phyloP scores from a whole-genome alignment of 1,284 basidiomycete species.

The Amylostereum areolatum region DNA sequence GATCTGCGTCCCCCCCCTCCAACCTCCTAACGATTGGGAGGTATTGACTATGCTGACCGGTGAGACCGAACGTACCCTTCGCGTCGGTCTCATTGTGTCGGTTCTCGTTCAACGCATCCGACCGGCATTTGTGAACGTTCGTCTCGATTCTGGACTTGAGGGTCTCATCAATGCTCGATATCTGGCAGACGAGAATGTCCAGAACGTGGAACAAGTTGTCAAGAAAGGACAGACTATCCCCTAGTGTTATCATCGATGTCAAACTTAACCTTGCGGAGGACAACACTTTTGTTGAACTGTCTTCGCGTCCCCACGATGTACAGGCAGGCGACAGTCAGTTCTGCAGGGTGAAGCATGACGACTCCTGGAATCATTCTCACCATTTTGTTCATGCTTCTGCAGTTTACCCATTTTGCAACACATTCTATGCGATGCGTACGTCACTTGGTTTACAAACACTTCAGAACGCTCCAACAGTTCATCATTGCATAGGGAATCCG shows the following conservation, averaged over 20 bases:
- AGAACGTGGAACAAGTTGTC: conserved; percentile 42
- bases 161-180: conserved; percentile 72
- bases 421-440: too few relatives aligned
- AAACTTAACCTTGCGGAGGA: conserved; percentile 60
- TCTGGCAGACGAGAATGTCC: conserved; percentile 43
- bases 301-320: conserved; percentile 70
- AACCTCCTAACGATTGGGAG: conserved; percentile 68
- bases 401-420: too few relatives aligned
- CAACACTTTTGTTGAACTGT: conserved; percentile 72
- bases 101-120: conserved; percentile 66
- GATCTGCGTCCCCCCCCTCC: conserved; percentile 73
- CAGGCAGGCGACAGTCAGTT: conserved; percentile 58
- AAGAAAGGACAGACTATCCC: conserved; percentile 77
- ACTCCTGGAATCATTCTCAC: conserved; percentile 60
- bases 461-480: too few relatives aligned
- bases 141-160: conserved; percentile 91
- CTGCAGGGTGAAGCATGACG: conserved; percentile 57
- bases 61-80: conserved; percentile 80
- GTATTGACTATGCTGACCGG: conserved; percentile 95
- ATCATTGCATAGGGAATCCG: too few relatives aligned
- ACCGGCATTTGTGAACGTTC: conserved; percentile 49
- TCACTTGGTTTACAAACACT: too few relatives aligned
- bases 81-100: conserved; percentile 79
- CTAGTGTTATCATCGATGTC: conserved; percentile 74
- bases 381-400: too few relatives aligned